A percentile compares a stretch with the other conserved stretches of the same genome.
These are phyloP conservation scores for Mycena capillaripes DNA, from an alignment of 768 basidiomycete species.

Conservation along the genomic window DNA sequence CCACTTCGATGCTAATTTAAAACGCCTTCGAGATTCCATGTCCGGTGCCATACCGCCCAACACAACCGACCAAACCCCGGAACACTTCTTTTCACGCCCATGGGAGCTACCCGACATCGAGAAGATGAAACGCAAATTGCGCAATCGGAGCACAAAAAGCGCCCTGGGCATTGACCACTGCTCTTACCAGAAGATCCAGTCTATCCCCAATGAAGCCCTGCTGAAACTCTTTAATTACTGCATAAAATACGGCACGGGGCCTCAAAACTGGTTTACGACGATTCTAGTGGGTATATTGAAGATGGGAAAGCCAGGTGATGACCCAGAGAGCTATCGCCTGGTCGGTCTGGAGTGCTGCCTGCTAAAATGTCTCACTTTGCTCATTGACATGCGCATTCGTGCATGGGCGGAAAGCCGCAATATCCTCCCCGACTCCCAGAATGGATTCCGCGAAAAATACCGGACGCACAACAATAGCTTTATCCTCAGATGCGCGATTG, in stretches of 20 bases:
- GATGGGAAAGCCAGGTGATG: slow-evolving; percentile 25
- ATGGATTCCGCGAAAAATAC: slow-evolving; percentile 44
- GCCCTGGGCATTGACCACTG: neutral
- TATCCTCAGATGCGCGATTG: slow-evolving; percentile 34
- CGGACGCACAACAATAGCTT: slow-evolving; percentile 44
- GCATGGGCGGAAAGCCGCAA: slow-evolving; percentile 30
- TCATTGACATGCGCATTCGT: slow-evolving; percentile 33
- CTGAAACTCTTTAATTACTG: slow-evolving; percentile 7
- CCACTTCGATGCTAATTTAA: neutral
- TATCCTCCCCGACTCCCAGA: slow-evolving; percentile 46
- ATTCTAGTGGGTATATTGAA: slow-evolving; percentile 23
- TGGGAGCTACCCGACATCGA: neutral
- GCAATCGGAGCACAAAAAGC: neutral
- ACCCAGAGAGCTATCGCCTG: slow-evolving; percentile 35
- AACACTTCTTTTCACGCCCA: neutral
- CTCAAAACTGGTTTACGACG: slow-evolving; percentile 11
- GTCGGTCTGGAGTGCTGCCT: slow-evolving; percentile 38
- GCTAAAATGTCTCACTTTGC: slow-evolving; percentile 40
- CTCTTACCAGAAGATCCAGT: slow-evolving; percentile 3
- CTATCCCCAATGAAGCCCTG: slow-evolving; percentile 9
- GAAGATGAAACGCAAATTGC: neutral
- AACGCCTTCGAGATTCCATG: neutral
- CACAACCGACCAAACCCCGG: neutral
- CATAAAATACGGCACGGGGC: neutral
- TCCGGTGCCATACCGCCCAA: neutral